A percentile compares a stretch with the other conserved stretches of the same genome.
These are phyloP conservation scores for Fusarium palustre DNA, from an alignment of 2,329 filamentous ascomycete genomes.

Conservation along the genomic window DNA sequence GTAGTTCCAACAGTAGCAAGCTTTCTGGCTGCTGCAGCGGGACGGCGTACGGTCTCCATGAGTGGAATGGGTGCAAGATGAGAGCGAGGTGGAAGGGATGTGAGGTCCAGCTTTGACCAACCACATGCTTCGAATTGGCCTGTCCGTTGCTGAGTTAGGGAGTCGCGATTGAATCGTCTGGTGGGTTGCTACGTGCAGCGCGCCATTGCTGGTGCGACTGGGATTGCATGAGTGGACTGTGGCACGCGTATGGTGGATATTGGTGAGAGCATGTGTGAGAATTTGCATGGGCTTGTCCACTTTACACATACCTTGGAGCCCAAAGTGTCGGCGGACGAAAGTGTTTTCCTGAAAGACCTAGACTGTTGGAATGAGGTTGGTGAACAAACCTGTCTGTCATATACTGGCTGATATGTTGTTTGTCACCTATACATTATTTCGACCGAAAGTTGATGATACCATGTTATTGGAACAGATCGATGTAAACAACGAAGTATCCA, in stretches of 20 bases:
- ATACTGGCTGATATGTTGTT: neutral
- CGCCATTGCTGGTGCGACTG: conserved; percentile 43
- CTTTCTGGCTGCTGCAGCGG: conserved; percentile 33
- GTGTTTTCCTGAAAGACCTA: conserved; percentile 4
- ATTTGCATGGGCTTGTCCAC: conserved; percentile 14
- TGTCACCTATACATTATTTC: neutral
- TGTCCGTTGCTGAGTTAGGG: conserved; percentile 48
- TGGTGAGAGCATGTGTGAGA: conserved; percentile 33
- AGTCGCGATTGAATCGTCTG: conserved; percentile 43
- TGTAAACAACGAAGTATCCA: neutral
- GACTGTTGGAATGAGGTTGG: conserved; percentile 15
- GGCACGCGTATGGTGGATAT: conserved; percentile 35
- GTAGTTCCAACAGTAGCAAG: conserved; percentile 22
- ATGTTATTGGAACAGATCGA: neutral
- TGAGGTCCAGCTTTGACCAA: conserved; percentile 40
- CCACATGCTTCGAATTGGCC: conserved; percentile 36
- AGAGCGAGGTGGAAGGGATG: conserved; percentile 38
- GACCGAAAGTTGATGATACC: neutral
- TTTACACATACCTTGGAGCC: conserved; percentile 18
- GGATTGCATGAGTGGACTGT: conserved; percentile 42
- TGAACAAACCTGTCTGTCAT: conserved; percentile 1
- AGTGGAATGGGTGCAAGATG: conserved; percentile 43
- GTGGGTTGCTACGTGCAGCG: conserved; percentile 40
- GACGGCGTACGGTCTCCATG: conserved; percentile 33
- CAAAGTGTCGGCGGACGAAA: conserved; percentile 3